Conservation (phyloP, 2,329 filamentous ascomycete species). For the Phaeosphaeria sp. region DNA sequence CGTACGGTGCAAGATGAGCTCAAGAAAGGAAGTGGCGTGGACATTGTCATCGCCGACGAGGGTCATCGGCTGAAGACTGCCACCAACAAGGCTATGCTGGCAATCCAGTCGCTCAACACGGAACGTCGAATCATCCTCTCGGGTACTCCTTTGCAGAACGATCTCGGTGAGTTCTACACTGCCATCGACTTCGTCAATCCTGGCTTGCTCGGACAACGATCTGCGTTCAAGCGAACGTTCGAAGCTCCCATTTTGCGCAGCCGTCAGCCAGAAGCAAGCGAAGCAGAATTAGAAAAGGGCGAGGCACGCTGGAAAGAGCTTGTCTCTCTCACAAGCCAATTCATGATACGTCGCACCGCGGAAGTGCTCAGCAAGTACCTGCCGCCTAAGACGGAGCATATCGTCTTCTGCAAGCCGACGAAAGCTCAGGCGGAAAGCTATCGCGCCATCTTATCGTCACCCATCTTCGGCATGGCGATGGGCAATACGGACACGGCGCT, state of each 20-base stretch:
- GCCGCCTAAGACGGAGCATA: constrained; percentile 71
- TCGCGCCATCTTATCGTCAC: constrained; percentile 68
- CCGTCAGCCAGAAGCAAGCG: constrained; percentile 68
- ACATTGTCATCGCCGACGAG: constrained; percentile 75
- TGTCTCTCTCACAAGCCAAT: constrained; percentile 65
- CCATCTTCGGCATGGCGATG: constrained; percentile 67
- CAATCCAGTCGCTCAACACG: constrained; percentile 70
- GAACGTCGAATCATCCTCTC: constrained; percentile 68
- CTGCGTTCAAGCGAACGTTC: constrained; percentile 69
- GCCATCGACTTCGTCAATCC: constrained; percentile 75
- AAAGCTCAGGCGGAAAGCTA: constrained; percentile 67
- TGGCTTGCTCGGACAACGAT: constrained; percentile 67
- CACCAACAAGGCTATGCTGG: constrained; percentile 71
- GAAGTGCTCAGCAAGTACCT: constrained; percentile 71
- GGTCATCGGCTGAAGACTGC: constrained; percentile 72
- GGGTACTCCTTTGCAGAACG: constrained; percentile 73
- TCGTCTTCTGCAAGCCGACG: constrained; percentile 71
- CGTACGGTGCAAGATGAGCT: constrained; percentile 70
- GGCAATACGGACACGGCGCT: constrained; percentile 69
- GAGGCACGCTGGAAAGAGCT: constrained; percentile 68
- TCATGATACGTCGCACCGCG: constrained; percentile 71
- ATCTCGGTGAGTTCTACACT: constrained; percentile 70
- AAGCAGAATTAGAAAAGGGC: constrained; percentile 68
- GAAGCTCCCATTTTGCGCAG: constrained; percentile 70
- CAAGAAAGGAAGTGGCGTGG: constrained; percentile 67